These are phyloP conservation scores for Didymella arachidicola DNA, from an alignment of 2,329 filamentous ascomycete genomes.

Conservation along the genomic window DNA sequence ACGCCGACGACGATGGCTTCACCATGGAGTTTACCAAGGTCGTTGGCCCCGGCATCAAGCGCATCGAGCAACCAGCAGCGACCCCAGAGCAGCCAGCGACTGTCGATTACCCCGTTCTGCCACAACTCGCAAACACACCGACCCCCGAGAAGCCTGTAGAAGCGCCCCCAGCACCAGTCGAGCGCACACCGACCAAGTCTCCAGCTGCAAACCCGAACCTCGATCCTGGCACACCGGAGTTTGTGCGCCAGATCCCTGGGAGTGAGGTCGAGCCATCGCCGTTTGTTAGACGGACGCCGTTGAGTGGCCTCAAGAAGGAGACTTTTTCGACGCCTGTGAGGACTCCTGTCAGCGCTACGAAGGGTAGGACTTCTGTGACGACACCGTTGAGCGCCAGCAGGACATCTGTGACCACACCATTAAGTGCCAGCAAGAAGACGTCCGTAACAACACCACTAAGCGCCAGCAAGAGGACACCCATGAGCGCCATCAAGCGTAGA, in stretches of 20 bases:
- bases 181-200: slow-evolving; percentile 37
- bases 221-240: slow-evolving; percentile 41
- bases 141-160: slow-evolving; percentile 20
- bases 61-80: slow-evolving; percentile 21
- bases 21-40: slow-evolving; percentile 63
- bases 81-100: slow-evolving; percentile 32
- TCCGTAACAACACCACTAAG: slow-evolving; percentile 35
- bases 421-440: slow-evolving; percentile 3
- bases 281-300: slow-evolving; percentile 40
- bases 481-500: slow-evolving; percentile 23
- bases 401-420: slow-evolving; percentile 27
- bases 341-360: slow-evolving; percentile 14
- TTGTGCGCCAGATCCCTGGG: slow-evolving; percentile 36
- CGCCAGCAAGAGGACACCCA: slow-evolving; percentile 30
- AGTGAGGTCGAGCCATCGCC: slow-evolving; percentile 48
- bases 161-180: slow-evolving; percentile 1
- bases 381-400: slow-evolving; percentile 37
- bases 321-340: slow-evolving; percentile 36
- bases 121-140: slow-evolving; percentile 11
- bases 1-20: slow-evolving; percentile 51
- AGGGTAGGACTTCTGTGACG: not conserved
- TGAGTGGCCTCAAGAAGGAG: slow-evolving; percentile 32
- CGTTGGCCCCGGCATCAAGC: slow-evolving; percentile 54
- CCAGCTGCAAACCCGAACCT: slow-evolving; percentile 37
- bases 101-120: slow-evolving; percentile 16